phyloP scores from a whole-genome alignment of 768 basidiomycete genomes.

The Mycena latifolia region DNA sequence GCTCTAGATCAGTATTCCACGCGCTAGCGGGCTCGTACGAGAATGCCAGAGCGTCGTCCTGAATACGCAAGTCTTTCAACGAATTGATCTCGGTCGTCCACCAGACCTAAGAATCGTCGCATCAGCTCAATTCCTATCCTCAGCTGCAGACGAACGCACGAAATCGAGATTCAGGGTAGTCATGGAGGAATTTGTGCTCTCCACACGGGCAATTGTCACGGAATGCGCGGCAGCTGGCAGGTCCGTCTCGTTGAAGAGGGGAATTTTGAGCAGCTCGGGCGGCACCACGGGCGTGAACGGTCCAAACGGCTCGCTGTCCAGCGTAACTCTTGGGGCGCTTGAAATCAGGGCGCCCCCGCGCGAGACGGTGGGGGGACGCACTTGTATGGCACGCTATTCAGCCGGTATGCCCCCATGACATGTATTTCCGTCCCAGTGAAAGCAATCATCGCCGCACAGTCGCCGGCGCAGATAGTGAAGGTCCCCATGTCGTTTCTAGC shows the following conservation, averaged over 20 bases:
- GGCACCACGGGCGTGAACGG: no score
- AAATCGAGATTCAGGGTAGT: no score
- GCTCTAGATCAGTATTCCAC: background rate
- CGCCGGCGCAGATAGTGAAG: conserved; percentile 4
- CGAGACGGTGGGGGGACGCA: background rate
- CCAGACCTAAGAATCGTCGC: background rate
- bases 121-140: no score
- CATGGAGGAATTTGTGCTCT: no score
- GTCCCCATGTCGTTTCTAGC: conserved; percentile 12
- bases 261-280: no score
- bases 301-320: no score
- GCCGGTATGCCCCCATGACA: conserved; percentile 12
- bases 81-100: conserved; percentile 24
- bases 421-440: conserved; percentile 26
- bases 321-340: no score
- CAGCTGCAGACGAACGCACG: no score
- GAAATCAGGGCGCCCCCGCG: no score
- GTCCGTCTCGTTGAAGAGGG: no score
- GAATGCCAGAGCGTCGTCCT: conserved; percentile 20
- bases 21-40: conserved; percentile 1
- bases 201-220: no score
- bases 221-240: no score
- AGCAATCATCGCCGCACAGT: conserved; percentile 9
- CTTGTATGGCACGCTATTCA: background rate
- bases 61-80: conserved; percentile 6